These are phyloP conservation scores for Seminavis robusta DNA, from an alignment of 108 stramenopile genomes.

Conservation along the genomic window DNA sequence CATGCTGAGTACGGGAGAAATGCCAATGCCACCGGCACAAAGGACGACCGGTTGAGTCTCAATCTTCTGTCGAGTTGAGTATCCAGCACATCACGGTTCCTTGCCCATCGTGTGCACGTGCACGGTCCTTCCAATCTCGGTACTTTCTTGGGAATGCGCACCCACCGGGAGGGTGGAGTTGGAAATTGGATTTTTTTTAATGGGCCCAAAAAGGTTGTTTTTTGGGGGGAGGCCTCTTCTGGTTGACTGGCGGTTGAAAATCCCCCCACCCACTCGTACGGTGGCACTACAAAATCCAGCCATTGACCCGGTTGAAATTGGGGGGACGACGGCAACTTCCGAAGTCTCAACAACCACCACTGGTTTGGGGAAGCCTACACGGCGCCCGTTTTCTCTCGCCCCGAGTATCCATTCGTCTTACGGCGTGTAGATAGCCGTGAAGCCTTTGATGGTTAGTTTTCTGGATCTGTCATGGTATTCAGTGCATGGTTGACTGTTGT, in stretches of 20 bases:
- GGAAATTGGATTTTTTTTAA: no score
- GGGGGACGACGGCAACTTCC: slow-evolving; percentile 2
- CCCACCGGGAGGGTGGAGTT: slow-evolving; percentile 11
- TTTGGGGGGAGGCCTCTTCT: slow-evolving; percentile 10
- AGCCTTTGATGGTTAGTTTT: no score
- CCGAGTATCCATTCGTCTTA: no score
- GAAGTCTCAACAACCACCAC: no score
- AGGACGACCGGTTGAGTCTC: no score
- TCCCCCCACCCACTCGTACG: slow-evolving; percentile 24
- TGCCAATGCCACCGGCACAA: slow-evolving; percentile 36
- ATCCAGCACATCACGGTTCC: slow-evolving; percentile 5
- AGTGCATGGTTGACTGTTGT: no score
- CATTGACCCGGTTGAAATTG: slow-evolving; percentile 29
- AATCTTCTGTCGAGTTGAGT: no score
- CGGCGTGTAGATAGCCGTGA: no score
- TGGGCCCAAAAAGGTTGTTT: slow-evolving; percentile 15
- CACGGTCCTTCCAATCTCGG: slow-evolving; percentile 8
- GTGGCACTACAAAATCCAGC: slow-evolving; percentile 24
- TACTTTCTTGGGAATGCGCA: slow-evolving; percentile 11
- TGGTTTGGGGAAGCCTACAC: no score
- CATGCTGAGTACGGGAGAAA: slow-evolving; percentile 17
- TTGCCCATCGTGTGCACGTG: slow-evolving; percentile 17
- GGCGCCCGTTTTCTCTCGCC: no score
- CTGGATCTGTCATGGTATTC: no score
- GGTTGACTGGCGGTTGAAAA: slow-evolving; percentile 31